Evolutionary conservation across 768 basidiomycete genomes (phyloP).

Genomic region (Cubamyces sp.): DNA sequence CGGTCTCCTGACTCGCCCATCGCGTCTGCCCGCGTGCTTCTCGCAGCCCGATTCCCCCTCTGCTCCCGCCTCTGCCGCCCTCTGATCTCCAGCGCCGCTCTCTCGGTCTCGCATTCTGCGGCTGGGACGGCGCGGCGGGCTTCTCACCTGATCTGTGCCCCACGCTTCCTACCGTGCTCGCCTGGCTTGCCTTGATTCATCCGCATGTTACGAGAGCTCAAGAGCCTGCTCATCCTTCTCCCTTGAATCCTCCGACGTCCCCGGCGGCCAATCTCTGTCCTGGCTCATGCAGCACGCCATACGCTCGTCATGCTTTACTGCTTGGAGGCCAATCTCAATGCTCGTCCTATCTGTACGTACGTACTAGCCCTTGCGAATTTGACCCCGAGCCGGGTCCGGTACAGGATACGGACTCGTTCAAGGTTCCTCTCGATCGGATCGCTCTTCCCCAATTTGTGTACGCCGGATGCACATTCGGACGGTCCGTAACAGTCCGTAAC

Average conservation of each 20-base stretch:
- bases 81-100: background rate
- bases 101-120: background rate
- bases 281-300: too few relatives aligned
- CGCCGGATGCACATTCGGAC: too few relatives aligned
- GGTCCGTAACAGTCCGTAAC: too few relatives aligned
- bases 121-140: background rate
- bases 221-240: background rate
- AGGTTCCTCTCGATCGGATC: too few relatives aligned
- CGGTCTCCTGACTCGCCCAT: constrained; percentile 12
- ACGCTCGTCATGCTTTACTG: too few relatives aligned
- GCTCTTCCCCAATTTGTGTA: too few relatives aligned
- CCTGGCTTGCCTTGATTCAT: background rate
- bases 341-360: too few relatives aligned
- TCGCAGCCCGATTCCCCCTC: background rate
- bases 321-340: too few relatives aligned
- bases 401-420: too few relatives aligned
- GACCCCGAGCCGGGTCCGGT: too few relatives aligned
- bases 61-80: background rate
- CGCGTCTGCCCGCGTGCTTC: background rate
- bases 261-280: too few relatives aligned
- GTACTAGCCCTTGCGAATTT: too few relatives aligned
- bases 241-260: background rate
- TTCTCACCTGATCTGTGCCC: background rate
- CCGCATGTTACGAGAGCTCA: background rate
- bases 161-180: background rate